Percentiles rank a stretch among this genome's conserved stretches.
These are phyloP conservation scores for Physocladia obscura DNA, from an alignment of 192 early-diverging fungal species.

Conservation along the genomic window DNA sequence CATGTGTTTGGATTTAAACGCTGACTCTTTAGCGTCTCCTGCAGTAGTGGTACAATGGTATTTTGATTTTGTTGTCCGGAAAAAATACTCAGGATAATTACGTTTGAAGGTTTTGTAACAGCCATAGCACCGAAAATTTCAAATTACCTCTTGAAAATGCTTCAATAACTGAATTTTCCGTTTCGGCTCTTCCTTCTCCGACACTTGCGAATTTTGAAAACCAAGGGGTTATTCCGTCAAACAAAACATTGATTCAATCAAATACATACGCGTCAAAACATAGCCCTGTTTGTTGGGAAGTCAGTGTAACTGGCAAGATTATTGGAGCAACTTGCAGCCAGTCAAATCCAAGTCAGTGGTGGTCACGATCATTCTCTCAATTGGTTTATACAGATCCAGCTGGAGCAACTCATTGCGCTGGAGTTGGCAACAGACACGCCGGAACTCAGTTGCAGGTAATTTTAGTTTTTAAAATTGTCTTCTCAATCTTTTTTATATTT, in stretches of 20 bases:
- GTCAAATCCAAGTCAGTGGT: slow-evolving; percentile 18
- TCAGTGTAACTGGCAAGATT: not conserved
- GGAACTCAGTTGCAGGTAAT: slow-evolving; percentile 18
- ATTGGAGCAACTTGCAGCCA: slow-evolving; percentile 17
- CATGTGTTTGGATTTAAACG: slow-evolving; percentile 7
- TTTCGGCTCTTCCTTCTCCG: no score
- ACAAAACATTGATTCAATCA: slow-evolving; percentile 16
- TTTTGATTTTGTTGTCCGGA: not conserved
- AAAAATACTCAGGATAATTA: not conserved
- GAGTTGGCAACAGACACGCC: slow-evolving; percentile 1
- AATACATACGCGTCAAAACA: not conserved
- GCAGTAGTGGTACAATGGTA: slow-evolving; percentile 6
- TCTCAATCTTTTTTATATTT: not conserved
- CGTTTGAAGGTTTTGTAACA: slow-evolving; percentile 15
- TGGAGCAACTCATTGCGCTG: slow-evolving; percentile 5
- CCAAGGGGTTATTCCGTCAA: not conserved
- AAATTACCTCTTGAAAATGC: not conserved
- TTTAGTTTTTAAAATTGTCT: not conserved
- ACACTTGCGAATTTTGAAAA: no score
- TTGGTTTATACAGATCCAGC: slow-evolving; percentile 1
- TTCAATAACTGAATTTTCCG: no score
- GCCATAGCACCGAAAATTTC: slow-evolving; percentile 6
- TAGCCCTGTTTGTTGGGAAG: slow-evolving; percentile 11
- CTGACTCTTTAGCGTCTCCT: not conserved
- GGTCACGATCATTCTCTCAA: slow-evolving; percentile 24